Evolutionary conservation across 2,329 filamentous ascomycete genomes (phyloP), one percentile per base, ranked within the genome.

Genomic region (Ploettnerulaceae sp.): DNA sequence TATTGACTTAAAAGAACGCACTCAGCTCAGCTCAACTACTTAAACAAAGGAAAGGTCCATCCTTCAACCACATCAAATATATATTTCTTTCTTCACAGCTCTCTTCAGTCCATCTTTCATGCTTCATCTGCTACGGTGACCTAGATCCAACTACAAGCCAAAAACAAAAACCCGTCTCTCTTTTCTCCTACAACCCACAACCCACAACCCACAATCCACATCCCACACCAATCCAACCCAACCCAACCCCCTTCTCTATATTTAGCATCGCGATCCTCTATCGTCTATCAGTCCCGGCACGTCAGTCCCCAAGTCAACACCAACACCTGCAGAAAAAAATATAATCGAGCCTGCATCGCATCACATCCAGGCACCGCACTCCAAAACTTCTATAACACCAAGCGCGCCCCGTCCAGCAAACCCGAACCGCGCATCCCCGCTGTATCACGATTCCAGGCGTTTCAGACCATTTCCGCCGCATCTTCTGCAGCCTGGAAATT

Each of bases 261-360:
- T 59, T 59, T 57, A 58, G 55, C 57, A 59, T 55, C 55, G 48
- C 38, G 15, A 54, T 54, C 52, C 51, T 56, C 55, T 56, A 59
- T 59, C 56, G 51, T 57, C 52, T 58, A 57, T 58, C 54, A 48
- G 46, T n/a, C 37, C 52, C 38, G 21, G 38, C 34, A 37, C 26
- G n/a, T n/a, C n/a, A n/a, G n/a, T n/a, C n/a, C n/a, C n/a, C n/a
- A 41, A 32, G 26, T 32, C 39, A 43, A 43, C 32, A 41, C 29
- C 38, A 41, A 31, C 49, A 45, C 45, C 41, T n/a, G n/a, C n/a
- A 35, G 31, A 14, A 49, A 42, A 52, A 49, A 49, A 42, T 49
- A 25, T n/a, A n/a, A n/a, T n/a, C n/a, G n/a, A n/a, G n/a, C n/a
- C n/a, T n/a, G n/a, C 22, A 34, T 20, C 18, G 43, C 50, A 44